Base-by-base conservation (phyloP, 148 eudicot genomes). In the Agrostemma githago region DNA sequence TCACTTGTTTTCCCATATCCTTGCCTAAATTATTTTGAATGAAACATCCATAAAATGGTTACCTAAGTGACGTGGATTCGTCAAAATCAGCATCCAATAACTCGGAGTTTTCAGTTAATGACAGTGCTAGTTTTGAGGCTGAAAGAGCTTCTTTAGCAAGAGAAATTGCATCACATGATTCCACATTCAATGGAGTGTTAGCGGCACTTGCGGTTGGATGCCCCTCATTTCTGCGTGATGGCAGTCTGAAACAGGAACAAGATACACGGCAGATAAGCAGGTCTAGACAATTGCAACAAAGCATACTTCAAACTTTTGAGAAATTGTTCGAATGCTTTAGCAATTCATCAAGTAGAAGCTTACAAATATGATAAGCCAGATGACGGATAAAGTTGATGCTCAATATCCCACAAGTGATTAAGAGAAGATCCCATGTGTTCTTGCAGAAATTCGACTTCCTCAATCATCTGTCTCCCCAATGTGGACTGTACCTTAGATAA, bases 121-220 rank as follows among this genome's bases (percentile, higher is more conserved):
- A 84, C 40, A 82, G 81, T 34, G 96, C 97, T 78, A 85, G 78
- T 81, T 76, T 86, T 58, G 93, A 90, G 77, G 99, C 96, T 70
- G 85, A 84, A 81, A 92, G 88, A 82, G 99, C 97, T 87, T 92
- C 86, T 69, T 85, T 80, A 68, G 99, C 96, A 78, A 88, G 93
- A 72, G 86, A 82, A 83, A 92, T 78, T 37, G 80, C 92, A 44
- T 79, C 79, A 60, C 74, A 66, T 37, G 86, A 85, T 77, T 86
- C 80, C 44, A 79, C 70, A 62, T 83, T 80, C 43, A 56, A n/a
- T 53, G 21, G 73, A 71, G 70, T 71, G 57, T 83, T 80, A 54
- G 72, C 58, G 70, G 69, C 76, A 75, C 71, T 65, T 43, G 78
- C 79, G 53, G 82, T 75, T 74, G 77, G 54, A n/a, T 46, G 76